These are phyloP conservation scores for Veloboletus limbatus DNA, from an alignment of 1,284 basidiomycete species.

Conservation along the genomic window DNA sequence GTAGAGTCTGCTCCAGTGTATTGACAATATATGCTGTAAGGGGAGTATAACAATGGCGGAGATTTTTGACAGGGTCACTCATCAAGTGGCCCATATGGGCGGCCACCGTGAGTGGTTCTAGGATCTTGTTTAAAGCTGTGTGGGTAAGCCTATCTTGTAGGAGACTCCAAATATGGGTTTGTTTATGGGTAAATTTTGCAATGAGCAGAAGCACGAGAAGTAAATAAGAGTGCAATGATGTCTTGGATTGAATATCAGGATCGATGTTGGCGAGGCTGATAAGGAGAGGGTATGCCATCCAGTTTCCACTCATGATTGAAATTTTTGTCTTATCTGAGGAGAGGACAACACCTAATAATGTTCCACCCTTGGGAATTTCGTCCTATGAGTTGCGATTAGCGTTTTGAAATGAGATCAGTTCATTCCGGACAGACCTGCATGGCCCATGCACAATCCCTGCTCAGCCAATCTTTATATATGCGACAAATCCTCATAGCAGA, in stretches of 20 bases:
- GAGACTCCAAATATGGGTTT: not conserved
- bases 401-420: no score
- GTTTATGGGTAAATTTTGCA: constrained; percentile 23
- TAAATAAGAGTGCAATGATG: constrained; percentile 27
- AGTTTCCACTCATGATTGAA: constrained; percentile 27
- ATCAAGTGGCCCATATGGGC: constrained; percentile 30
- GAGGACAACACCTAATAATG: constrained; percentile 4
- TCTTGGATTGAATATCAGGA: constrained; percentile 29
- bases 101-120: constrained; percentile 30
- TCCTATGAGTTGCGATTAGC: no score
- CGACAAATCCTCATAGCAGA: not conserved
- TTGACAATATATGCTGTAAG: constrained; percentile 2
- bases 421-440: no score
- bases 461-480: constrained; percentile 15
- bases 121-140: constrained; percentile 28
- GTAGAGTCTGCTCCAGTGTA: no score
- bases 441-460: not conserved
- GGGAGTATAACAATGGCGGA: not conserved
- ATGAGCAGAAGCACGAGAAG: constrained; percentile 33
- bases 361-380: not conserved
- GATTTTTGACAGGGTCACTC: constrained; percentile 25
- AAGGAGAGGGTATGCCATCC: not conserved
- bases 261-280: constrained; percentile 20
- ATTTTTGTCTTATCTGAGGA: constrained; percentile 1
- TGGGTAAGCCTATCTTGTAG: constrained; percentile 26